Base-by-base conservation (phyloP, 441 rosid genomes). In the Gossypium trilobum region DNA sequence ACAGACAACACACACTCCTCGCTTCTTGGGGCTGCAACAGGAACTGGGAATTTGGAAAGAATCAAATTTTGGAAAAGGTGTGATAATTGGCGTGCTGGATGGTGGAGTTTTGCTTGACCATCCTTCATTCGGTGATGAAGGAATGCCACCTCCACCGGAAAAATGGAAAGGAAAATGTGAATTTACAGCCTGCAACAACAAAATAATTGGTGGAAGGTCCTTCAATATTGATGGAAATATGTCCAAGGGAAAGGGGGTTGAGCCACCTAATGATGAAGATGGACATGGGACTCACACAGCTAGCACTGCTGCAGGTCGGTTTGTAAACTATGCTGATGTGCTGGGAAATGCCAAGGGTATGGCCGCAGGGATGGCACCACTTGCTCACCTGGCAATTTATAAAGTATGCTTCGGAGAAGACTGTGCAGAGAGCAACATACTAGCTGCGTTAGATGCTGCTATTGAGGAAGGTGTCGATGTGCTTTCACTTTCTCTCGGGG, bases 211-310 rank as follows among this genome's bases (percentile, higher is more conserved):
- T 22, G 87, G 81, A 11, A 81, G 86, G 52, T 63, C 78, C 55
- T 80, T 87, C 44, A 39, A 8, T 39, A 39, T 39, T 36, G 11
- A 36, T 5, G 16, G 62, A 57, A 57, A 25, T 4, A 57, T 50
- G 55, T 14, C 6, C 55, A n/a, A n/a, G 17, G 3, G 20, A 20
- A 60, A 20, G 44, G 44, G 11, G 11, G 11, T 39, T 39, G 44
- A 39, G 10, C 44, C 78, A 6, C 82, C 83, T 0, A 6, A 13
- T 33, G 87, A 79, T 73, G 77, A 76, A 3, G 82, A 72, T 19
- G 79, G 80, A 14, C 87, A 83, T n/a, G 83, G 89, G 55, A 83
- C 85, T 8, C 87, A 82, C 74, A 81, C 82, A 0, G 80, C 86
- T 10, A 65, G 85, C 77, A 82, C 83, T 4, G 86, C 81, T 8